phyloP scores from a whole-genome alignment of 2,329 filamentous ascomycete species.

The Gnomoniopsis smithogilvyi region DNA sequence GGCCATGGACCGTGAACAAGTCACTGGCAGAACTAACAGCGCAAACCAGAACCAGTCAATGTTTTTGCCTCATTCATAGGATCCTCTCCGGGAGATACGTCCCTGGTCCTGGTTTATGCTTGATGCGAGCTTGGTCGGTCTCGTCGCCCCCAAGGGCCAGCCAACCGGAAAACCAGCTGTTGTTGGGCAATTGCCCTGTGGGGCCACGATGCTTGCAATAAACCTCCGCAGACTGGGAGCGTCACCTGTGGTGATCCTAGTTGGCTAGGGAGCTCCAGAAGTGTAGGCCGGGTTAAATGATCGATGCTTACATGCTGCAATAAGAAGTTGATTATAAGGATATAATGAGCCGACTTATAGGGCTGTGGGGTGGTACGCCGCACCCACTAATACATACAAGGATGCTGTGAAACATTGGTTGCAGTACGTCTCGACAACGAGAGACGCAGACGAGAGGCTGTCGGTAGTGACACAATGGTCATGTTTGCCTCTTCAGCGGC shows the following conservation, averaged over 20 bases:
- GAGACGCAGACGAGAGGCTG: neutral
- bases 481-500: neutral
- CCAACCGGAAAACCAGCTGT: constrained; percentile 4
- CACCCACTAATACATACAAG: constrained; percentile 1
- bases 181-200: constrained; percentile 6
- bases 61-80: neutral
- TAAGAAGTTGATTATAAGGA: constrained; percentile 9
- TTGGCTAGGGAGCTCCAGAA: constrained; percentile 1
- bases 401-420: neutral
- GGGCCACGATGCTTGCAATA: constrained; percentile 6
- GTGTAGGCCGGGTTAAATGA: constrained; percentile 7
- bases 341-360: constrained; percentile 10
- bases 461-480: neutral
- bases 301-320: constrained; percentile 10
- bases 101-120: neutral
- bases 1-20: neutral
- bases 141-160: constrained; percentile 9
- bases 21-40: neutral
- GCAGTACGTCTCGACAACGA: neutral
- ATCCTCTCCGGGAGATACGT: neutral
- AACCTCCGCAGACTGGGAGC: neutral
- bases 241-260: constrained; percentile 3
- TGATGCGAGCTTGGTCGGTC: constrained; percentile 3
- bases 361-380: constrained; percentile 7
- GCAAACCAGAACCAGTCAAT: neutral